Evolutionary conservation across 352 stramenopile genomes (phyloP).

Genomic region (Phytopythium sindhum): DNA sequence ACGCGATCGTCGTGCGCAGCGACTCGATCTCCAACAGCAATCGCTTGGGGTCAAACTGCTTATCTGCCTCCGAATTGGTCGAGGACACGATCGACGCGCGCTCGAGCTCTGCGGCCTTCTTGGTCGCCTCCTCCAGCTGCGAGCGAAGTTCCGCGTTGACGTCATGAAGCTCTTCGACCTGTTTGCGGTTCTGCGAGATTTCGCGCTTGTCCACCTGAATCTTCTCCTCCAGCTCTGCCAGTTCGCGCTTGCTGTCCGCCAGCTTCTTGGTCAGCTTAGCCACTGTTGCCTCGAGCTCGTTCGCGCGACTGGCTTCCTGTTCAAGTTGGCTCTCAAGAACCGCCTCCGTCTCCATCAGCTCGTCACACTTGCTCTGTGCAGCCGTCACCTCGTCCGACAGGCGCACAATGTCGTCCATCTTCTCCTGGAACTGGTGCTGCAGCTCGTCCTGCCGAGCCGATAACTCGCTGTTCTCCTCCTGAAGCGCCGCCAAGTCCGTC

Average conservation of each 20-base stretch:
- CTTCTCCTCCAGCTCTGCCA: constrained; percentile 34
- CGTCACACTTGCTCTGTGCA: constrained; percentile 44
- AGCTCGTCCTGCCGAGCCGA: constrained; percentile 34
- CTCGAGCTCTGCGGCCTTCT: constrained; percentile 45
- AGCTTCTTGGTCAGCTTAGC: constrained; percentile 36
- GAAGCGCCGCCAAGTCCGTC: constrained; percentile 38
- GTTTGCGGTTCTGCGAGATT: constrained; percentile 46
- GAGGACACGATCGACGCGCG: constrained; percentile 28
- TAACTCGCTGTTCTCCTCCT: constrained; percentile 49
- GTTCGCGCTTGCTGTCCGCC: constrained; percentile 30
- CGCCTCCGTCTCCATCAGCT: constrained; percentile 51
- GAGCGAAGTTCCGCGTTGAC: constrained; percentile 47
- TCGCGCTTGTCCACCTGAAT: constrained; percentile 46
- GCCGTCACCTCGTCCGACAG: constrained; percentile 35
- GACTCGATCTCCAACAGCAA: constrained; percentile 53
- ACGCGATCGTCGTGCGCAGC: constrained; percentile 44
- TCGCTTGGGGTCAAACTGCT: constrained; percentile 29
- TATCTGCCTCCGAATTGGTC: constrained; percentile 26
- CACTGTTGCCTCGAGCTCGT: constrained; percentile 45
- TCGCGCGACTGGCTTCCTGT: constrained; percentile 33
- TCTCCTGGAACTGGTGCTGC: constrained; percentile 29
- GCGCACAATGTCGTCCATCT: constrained; percentile 23
- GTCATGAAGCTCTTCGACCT: constrained; percentile 49
- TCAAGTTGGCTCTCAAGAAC: constrained; percentile 35
- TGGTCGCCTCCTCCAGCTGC: constrained; percentile 46